A percentile compares a stretch with the other conserved stretches of the same genome.
These are phyloP conservation scores for Diaporthe amygdali DNA, from an alignment of 2,329 filamentous ascomycete species.

Conservation along the genomic window DNA sequence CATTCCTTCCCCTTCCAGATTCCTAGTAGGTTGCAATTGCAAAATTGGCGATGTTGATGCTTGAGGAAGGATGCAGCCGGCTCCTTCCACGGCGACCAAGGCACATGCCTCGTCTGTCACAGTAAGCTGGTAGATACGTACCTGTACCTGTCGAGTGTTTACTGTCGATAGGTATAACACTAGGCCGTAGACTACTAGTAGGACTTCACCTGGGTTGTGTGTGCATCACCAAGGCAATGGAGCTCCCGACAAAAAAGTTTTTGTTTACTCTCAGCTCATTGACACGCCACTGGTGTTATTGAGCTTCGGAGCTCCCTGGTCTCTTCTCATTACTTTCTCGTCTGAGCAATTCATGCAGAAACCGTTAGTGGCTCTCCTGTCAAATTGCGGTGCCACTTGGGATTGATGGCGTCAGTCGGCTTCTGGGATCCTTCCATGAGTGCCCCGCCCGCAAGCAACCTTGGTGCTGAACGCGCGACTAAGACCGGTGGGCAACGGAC, in stretches of 20 bases:
- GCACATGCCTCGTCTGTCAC: neutral
- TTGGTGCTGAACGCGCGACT: slow-evolving; percentile 4
- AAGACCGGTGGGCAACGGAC: neutral
- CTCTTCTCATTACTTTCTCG: slow-evolving; percentile 17
- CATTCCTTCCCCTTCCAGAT: slow-evolving; percentile 10
- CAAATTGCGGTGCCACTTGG: slow-evolving; percentile 31
- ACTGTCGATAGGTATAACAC: too few species aligned
- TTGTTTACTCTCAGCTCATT: neutral
- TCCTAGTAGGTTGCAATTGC: neutral
- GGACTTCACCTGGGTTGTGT: too few species aligned
- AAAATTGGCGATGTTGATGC: neutral
- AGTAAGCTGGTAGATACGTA: neutral
- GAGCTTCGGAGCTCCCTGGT: slow-evolving; percentile 14
- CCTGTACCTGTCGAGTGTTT: too few species aligned
- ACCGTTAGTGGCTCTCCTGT: slow-evolving; percentile 27
- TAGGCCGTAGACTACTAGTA: too few species aligned
- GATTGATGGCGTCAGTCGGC: slow-evolving; percentile 25
- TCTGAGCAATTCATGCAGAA: slow-evolving; percentile 27
- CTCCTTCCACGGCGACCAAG: neutral
- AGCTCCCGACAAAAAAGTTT: neutral
- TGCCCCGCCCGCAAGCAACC: slow-evolving; percentile 16
- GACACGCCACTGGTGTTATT: slow-evolving; percentile 10
- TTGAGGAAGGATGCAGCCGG: neutral
- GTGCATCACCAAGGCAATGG: slow-evolving; percentile 5
- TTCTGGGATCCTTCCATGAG: slow-evolving; percentile 14